Evolutionary conservation across 805 yeast species (phyloP).

Genomic region (Cyberlindnera japonica): DNA sequence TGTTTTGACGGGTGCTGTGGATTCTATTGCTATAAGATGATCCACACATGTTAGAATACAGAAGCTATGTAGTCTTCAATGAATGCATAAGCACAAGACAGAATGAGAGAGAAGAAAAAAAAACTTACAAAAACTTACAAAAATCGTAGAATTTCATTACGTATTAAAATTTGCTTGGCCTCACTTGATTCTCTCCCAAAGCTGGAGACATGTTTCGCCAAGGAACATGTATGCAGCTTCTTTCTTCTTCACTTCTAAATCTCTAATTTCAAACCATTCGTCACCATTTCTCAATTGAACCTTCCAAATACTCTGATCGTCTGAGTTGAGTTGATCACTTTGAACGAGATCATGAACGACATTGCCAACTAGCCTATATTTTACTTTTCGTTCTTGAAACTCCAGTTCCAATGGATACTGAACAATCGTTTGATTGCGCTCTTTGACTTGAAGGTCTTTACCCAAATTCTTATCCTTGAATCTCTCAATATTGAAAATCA

Average conservation of each 20-base stretch:
- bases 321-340: conserved; percentile 23
- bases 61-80: too few species aligned
- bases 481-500: conserved; percentile 58
- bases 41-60: too few species aligned
- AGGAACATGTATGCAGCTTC: conserved; percentile 60
- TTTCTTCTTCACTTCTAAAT: conserved; percentile 42
- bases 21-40: conserved; percentile 82
- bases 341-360: conserved; percentile 34
- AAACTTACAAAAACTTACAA: too few species aligned
- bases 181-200: conserved; percentile 47
- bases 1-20: conserved; percentile 82
- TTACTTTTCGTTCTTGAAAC: conserved; percentile 22
- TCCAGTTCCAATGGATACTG: conserved; percentile 45
- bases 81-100: too few species aligned
- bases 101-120: too few species aligned
- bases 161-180: too few species aligned
- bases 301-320: conserved; percentile 40
- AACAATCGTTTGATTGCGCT: conserved; percentile 59
- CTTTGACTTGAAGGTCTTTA: conserved; percentile 33
- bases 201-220: conserved; percentile 59
- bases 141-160: too few species aligned
- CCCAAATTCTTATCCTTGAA: conserved; percentile 35
- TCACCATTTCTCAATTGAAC: conserved; percentile 43
- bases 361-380: conserved; percentile 48
- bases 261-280: conserved; percentile 59